These are phyloP conservation scores for Sphaerobolus stellatus DNA, from an alignment of 1,284 basidiomycete species.

Conservation along the genomic window DNA sequence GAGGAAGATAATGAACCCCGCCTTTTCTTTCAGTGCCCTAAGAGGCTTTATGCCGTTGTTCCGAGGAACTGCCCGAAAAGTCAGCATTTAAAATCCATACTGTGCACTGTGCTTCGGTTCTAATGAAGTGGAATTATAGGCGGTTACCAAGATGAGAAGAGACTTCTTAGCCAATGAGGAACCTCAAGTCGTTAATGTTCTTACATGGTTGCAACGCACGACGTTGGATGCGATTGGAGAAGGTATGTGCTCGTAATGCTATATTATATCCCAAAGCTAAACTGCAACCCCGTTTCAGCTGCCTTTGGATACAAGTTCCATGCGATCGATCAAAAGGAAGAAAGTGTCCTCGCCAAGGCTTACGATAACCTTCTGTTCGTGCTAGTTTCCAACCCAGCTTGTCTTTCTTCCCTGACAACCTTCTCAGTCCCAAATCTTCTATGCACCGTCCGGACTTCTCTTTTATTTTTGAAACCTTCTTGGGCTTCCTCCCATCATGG, in stretches of 20 bases:
- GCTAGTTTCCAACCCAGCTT: not conserved
- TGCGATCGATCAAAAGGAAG: constrained; percentile 17
- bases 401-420: constrained; percentile 16
- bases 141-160: constrained; percentile 47
- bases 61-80: constrained; percentile 44
- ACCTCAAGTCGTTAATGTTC: constrained; percentile 38
- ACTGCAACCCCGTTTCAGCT: constrained; percentile 13
- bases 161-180: constrained; percentile 29
- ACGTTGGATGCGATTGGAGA: constrained; percentile 33
- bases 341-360: constrained; percentile 14
- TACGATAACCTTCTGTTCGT: constrained; percentile 22
- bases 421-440: constrained; percentile 11
- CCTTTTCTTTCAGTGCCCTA: constrained; percentile 45
- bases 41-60: constrained; percentile 52
- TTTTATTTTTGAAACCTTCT: constrained; percentile 14
- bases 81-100: constrained; percentile 23
- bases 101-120: constrained; percentile 33
- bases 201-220: constrained; percentile 31
- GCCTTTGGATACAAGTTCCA: constrained; percentile 26
- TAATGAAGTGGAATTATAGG: constrained; percentile 29
- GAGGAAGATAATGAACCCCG: constrained; percentile 44
- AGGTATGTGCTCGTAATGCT: not conserved
- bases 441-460: constrained; percentile 21
- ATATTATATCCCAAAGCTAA: not conserved
- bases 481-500: not conserved